Base-by-base conservation (phyloP, 1,139 yeast genomes). In the Diutina mesorugosa region DNA sequence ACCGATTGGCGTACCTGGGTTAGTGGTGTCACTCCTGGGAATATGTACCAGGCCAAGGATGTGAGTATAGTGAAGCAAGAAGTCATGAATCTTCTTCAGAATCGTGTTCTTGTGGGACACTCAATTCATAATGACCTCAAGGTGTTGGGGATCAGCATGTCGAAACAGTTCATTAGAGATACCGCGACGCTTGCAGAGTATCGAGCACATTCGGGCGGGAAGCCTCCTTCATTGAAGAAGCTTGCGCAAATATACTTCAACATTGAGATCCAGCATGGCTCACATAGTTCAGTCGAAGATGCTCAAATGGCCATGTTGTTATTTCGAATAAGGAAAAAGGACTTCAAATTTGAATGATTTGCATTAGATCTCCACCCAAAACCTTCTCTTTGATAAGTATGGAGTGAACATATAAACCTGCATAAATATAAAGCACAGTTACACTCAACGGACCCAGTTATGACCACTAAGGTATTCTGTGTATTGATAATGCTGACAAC, bases 1-100 rank as follows among this genome's bases (percentile, higher is more conserved):
- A 84, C 91, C 0, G 96, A 90, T 67, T 91, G 95, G 90, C 78
- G 97, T 67, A 91, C 97, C 0, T 84, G 91, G 88, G 95, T 89
- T n/a, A 85, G 95, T 67, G 98, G 98, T 16, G 81, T 91, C 3
- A 74, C 84, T 1, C 87, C 96, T 0, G 69, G 71, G 8, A 81
- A 86, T 65, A 83, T 90, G 87, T 71, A 73, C 46, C 67, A 76
- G 53, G 97, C 96, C 0, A 74, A 85, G 0, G 61, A 80, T 1
- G 86, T 87, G 63, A 74, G 78, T 60, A 80, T 81, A 45, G 95
- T 95, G 0, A 95, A 86, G 65, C 62, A 69, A 14, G 72, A 72
- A 57, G 85, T 85, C 0, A 67, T 81, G 0, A 76, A 77, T 0
- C 60, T 89, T 16, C 61, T 83, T 12, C 65, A 79, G 3, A 80